Evolutionary conservation across 352 stramenopile genomes (phyloP).

Genomic region (Pythium aphanidermatum): DNA sequence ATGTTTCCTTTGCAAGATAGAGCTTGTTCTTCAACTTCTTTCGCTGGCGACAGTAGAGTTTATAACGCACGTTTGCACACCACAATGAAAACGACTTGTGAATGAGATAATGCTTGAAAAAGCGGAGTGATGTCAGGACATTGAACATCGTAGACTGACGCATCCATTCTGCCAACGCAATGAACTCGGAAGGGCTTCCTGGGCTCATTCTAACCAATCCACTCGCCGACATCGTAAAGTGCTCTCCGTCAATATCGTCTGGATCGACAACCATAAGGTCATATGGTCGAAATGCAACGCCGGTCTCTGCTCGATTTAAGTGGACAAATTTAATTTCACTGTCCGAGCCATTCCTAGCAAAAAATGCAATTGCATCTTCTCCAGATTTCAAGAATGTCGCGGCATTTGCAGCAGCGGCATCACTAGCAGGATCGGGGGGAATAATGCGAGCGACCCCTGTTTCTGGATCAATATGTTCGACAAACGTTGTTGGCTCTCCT

Average conservation of each 20-base stretch:
- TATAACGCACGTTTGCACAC: constrained; percentile 86
- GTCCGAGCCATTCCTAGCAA: constrained; percentile 87
- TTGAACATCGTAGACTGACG: constrained; percentile 93
- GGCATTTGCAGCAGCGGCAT: constrained; percentile 45
- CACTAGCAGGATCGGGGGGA: constrained; percentile 31
- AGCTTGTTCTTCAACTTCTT: constrained; percentile 75
- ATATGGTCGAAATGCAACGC: constrained; percentile 86
- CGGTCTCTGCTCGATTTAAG: constrained; percentile 72
- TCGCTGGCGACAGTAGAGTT: constrained; percentile 87
- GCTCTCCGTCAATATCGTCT: constrained; percentile 73
- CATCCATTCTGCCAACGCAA: constrained; percentile 93
- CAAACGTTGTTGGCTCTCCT: constrained; percentile 29
- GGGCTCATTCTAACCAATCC: constrained; percentile 69
- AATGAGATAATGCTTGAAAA: constrained; percentile 94
- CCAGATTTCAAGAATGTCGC: constrained; percentile 62
- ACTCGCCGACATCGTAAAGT: constrained; percentile 90
- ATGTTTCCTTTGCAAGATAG: constrained; percentile 90
- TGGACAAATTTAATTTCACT: constrained; percentile 95
- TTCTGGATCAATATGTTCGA: constrained; percentile 34
- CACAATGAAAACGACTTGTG: constrained; percentile 88
- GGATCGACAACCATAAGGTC: constrained; percentile 86
- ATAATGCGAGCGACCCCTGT: constrained; percentile 35
- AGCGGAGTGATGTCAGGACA: constrained; percentile 90
- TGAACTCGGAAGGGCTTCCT: constrained; percentile 87
- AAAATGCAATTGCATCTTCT: constrained; percentile 93